A percentile compares a stretch with the other conserved stretches of the same genome.
phyloP scores from a whole-genome alignment of 2,329 filamentous ascomycete genomes.

The Epichloe scottii region DNA sequence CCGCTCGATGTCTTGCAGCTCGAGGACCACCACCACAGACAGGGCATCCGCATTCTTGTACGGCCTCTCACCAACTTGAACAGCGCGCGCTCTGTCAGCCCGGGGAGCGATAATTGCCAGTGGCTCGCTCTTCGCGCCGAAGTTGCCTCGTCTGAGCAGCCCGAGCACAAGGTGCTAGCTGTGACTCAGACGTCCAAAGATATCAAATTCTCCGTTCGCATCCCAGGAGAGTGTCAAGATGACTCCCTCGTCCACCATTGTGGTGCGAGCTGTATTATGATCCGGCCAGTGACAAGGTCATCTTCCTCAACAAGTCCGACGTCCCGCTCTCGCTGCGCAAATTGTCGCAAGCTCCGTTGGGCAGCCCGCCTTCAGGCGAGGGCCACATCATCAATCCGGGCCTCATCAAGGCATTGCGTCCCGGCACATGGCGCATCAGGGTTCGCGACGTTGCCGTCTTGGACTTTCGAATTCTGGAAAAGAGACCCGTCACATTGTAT shows the following conservation, averaged over 20 bases:
- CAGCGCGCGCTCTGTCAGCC: constrained; percentile 40
- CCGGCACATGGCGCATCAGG: constrained; percentile 45
- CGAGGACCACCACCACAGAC: constrained; percentile 38
- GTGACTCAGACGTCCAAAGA: constrained; percentile 48
- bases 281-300: constrained; percentile 44
- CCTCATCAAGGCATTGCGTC: constrained; percentile 33
- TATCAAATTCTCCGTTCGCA: constrained; percentile 46
- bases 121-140: constrained; percentile 45
- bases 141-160: constrained; percentile 36
- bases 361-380: constrained; percentile 28
- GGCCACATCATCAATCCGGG: constrained; percentile 31
- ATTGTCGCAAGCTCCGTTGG: constrained; percentile 27
- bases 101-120: constrained; percentile 42
- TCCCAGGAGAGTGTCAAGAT: constrained; percentile 35
- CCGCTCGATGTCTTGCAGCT: constrained; percentile 40
- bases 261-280: constrained; percentile 51
- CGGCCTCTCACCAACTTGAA: constrained; percentile 40
- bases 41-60: constrained; percentile 45
- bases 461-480: constrained; percentile 46
- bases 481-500: constrained; percentile 32
- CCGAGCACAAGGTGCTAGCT: constrained; percentile 44
- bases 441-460: constrained; percentile 36
- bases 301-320: constrained; percentile 43
- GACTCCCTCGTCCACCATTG: constrained; percentile 34
- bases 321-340: constrained; percentile 38